phyloP scores from a whole-genome alignment of 2,329 filamentous ascomycete genomes.

The Paecilomyces sp. region DNA sequence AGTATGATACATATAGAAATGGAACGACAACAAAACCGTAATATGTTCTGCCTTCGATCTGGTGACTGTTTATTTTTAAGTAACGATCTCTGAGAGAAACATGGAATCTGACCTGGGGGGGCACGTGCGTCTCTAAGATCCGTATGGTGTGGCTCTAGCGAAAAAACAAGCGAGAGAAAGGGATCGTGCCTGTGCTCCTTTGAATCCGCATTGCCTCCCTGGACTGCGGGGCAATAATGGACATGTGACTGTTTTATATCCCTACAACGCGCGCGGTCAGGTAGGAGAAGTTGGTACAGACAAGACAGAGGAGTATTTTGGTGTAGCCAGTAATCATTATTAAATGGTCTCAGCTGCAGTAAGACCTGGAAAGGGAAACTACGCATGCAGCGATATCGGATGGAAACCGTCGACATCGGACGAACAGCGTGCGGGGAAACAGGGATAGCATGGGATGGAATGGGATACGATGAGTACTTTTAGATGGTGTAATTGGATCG shows the following conservation, averaged over 20 bases:
- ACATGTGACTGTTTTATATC: too few species aligned
- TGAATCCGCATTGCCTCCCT: background rate
- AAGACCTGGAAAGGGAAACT: background rate
- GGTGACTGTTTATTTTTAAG: too few species aligned
- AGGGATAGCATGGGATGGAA: background rate
- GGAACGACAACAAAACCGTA: too few species aligned
- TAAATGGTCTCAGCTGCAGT: background rate
- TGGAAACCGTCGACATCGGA: background rate
- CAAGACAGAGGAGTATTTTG: background rate
- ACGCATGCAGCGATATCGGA: background rate
- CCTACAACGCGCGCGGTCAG: too few species aligned
- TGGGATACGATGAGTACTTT: background rate
- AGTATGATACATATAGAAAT: too few species aligned
- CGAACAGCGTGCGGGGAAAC: background rate
- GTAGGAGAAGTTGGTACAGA: too few species aligned
- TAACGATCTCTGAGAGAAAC: background rate
- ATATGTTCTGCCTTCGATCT: too few species aligned
- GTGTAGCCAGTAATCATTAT: background rate
- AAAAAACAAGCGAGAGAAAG: background rate
- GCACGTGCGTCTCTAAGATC: background rate
- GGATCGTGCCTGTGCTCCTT: background rate
- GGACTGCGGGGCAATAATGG: too few species aligned
- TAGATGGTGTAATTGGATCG: background rate
- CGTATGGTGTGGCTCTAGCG: background rate
- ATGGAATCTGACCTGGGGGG: background rate